Conservation (phyloP, 1,139 yeast species). For the Blastobotrys ciferrii region DNA sequence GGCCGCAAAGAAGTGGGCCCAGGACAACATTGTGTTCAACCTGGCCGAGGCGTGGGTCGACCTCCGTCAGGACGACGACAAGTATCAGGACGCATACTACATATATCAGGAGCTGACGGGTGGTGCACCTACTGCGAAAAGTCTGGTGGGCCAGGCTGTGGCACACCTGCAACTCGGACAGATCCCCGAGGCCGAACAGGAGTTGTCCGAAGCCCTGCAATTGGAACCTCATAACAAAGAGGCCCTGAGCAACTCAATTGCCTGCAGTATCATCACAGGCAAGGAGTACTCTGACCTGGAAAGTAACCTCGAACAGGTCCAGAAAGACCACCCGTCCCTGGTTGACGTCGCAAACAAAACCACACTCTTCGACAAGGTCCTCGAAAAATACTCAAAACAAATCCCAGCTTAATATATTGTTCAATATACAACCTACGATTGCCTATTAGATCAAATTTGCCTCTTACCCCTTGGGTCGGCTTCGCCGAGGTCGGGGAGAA, state of each 20-base stretch:
- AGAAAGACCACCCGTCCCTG: constrained; percentile 52
- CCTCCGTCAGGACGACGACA: constrained; percentile 55
- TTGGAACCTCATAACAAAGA: constrained; percentile 46
- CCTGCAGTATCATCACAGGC: constrained; percentile 51
- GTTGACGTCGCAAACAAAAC: constrained; percentile 53
- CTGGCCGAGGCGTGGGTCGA: constrained; percentile 67
- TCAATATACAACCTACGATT: too few species aligned
- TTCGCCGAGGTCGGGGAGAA: too few species aligned
- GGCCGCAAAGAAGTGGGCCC: constrained; percentile 49
- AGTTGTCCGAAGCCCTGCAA: constrained; percentile 45
- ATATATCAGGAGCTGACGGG: constrained; percentile 68
- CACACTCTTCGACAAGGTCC: constrained; percentile 55
- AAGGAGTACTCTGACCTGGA: constrained; percentile 45
- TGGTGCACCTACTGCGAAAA: constrained; percentile 46
- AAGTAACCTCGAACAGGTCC: constrained; percentile 42
- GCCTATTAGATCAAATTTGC: too few species aligned
- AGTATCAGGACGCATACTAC: constrained; percentile 59
- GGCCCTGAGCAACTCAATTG: constrained; percentile 56
- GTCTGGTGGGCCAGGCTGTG: constrained; percentile 47
- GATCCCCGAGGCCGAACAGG: constrained; percentile 47
- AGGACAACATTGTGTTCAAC: constrained; percentile 66
- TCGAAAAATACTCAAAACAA: constrained; percentile 45
- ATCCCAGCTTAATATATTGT: constrained; percentile 4
- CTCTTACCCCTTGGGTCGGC: too few species aligned
- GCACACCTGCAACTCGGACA: constrained; percentile 48